Evolutionary conservation across 2,329 filamentous ascomycete species (phyloP), one percentile per base, ranked within the genome.

Genomic region (Aspergillus aculeatinus): DNA sequence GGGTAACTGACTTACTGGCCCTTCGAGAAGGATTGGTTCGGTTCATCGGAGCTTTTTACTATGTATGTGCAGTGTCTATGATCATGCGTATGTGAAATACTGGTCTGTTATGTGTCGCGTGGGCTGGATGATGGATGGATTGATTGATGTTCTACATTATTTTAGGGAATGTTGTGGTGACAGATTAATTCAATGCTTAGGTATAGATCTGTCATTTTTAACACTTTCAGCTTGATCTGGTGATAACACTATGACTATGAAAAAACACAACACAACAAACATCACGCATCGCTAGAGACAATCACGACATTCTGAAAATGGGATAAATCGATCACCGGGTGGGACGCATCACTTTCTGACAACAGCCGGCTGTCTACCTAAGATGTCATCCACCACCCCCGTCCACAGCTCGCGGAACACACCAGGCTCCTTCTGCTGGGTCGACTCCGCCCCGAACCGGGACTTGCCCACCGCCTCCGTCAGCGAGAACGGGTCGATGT

Each of bases 401-500:
- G 63, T 57, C 72, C 74, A 76, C 23, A 77, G 57, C 62, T 77
- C 73, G n/a, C 60, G 58, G 2, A 76, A 65, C 44, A 74, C 60
- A 47, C 74, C 72, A 9, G 66, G 58, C 55, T 75, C 67, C 6
- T 67, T 69, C n/a, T 77, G 72, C 23, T 75, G 71, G 52, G 69
- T 67, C 39, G 74, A 61, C 51, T 71, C 72, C 58, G 75, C 76
- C 31, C 72, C 74, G 23, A 72, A 64, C 42, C 73, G 77, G 61
- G 70, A 77, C 62, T 71, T 75, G 52, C 67, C 73, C 21, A 84
- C 79, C 12, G 76, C 72, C 61, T 83, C 81, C 23, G 83, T 83
- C 70, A 87, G 75, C 48, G 81, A 80, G 69, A 83, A 82, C 44
- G 83, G 83, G 67, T 85, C 82, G 55, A 87, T 81, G 39, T 85